Percentiles rank a stretch among this genome's conserved stretches.
These are phyloP conservation scores for Camellia sinensis DNA, from an alignment of 148 eudicot genomes.

Conservation along the genomic window DNA sequence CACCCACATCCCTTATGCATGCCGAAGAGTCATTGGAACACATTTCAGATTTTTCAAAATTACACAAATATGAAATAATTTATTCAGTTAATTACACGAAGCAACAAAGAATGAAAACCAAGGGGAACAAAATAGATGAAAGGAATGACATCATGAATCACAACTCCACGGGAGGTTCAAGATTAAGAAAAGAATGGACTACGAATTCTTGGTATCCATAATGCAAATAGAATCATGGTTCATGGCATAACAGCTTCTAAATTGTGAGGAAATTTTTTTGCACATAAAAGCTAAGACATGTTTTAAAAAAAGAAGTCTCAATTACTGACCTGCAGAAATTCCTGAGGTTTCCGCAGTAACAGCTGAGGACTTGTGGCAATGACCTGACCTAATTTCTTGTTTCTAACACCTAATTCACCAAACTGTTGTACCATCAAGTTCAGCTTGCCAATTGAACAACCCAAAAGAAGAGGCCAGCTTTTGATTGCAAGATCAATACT, in stretches of 20 bases:
- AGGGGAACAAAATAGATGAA: background rate
- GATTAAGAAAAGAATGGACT: background rate
- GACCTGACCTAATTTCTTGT: slow-evolving; percentile 56
- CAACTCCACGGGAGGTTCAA: background rate
- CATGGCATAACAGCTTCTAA: background rate
- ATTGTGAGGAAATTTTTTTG: background rate
- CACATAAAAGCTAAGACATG: background rate
- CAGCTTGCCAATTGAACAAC: slow-evolving; percentile 58
- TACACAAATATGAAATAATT: too few relatives aligned
- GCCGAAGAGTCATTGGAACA: too few relatives aligned
- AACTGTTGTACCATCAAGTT: slow-evolving; percentile 59
- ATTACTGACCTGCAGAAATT: slow-evolving; percentile 54
- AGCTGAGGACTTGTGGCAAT: slow-evolving; percentile 78
- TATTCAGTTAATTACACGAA: background rate
- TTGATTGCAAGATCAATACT: slow-evolving; percentile 50
- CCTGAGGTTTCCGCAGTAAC: slow-evolving; percentile 56
- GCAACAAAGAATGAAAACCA: background rate
- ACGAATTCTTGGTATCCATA: background rate
- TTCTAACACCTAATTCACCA: slow-evolving; percentile 42
- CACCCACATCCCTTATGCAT: background rate
- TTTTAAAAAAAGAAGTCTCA: background rate
- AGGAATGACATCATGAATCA: background rate
- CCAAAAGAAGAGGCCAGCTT: slow-evolving; percentile 73
- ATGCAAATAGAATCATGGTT: background rate
- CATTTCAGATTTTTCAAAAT: too few relatives aligned